Evolutionary conservation across 495 filamentous ascomycete genomes (phyloP), one percentile per base, ranked within the genome.

Genomic region (Tuber microsphaerosporum): DNA sequence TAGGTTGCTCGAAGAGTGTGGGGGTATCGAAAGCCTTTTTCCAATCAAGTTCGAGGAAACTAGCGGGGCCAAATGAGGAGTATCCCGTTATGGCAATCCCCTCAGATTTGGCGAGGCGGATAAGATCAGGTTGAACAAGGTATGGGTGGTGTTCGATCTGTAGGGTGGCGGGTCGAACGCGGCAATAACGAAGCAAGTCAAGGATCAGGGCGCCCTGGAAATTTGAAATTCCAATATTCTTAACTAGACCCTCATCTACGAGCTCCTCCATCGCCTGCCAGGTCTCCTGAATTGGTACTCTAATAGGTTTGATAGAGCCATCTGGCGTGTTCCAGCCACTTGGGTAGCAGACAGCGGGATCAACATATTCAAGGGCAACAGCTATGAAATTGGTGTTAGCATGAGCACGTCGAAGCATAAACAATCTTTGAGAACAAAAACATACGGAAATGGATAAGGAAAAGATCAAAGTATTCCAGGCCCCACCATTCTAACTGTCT

Each of bases 111-210:
- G 89, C 90, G 70, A 92, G 90, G 79, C 90, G 86, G 74, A 97
- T 84, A 69, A 97, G 89, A 45, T 89, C 88, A 77, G 86, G 85
- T 88, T 97, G 94, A 61, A 91, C 90, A 75, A 97, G 89, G 89
- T 94, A 97, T n/a, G 94, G 94, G 87, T 98, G 94, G 86, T 97
- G 94, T 88, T 97, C 94, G 86, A 98, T 92, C 87, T 98, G 94
- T 51, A 97, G 91, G 61, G 91, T 91, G 31, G 92, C 89, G 19
- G 93, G 93, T 48, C 86, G 87, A 83, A 94, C 88, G 77, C 88
- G 89, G 61, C 93, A 93, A 85, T 96, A 95, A 71, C 92, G 89
- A 79, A 97, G 87, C 77, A 97, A 85, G 84, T 97, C 94, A 84
- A 94, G 89, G 81, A 98, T 83, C 75, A 96, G 86, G 82, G 91